phyloP scores from a whole-genome alignment of 768 basidiomycete genomes.

The Hebeloma cylindrosporum region DNA sequence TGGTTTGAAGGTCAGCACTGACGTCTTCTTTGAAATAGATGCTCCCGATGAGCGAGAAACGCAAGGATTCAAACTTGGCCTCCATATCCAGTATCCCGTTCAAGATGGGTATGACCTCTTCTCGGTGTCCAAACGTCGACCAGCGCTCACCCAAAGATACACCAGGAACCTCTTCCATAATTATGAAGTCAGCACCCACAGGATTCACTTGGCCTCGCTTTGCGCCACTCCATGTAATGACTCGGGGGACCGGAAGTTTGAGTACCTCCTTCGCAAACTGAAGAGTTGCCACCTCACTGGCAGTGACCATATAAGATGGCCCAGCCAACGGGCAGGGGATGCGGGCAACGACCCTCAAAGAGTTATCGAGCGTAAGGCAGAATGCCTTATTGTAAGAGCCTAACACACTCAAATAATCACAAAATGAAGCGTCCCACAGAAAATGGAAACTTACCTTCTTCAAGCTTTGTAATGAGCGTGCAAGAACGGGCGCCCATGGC shows the following conservation, averaged over 20 bases:
- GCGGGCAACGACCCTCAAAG: conserved; percentile 18
- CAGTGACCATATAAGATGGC: conserved; percentile 27
- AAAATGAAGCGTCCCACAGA: not conserved
- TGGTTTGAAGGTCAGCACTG: conserved; percentile 9
- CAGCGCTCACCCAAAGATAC: conserved; percentile 20
- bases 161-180: conserved; percentile 32
- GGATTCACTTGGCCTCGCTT: conserved; percentile 21
- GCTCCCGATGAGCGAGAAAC: conserved; percentile 35
- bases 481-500: conserved; percentile 13
- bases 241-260: conserved; percentile 27
- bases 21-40: conserved; percentile 36
- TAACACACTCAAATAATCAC: conserved; percentile 2
- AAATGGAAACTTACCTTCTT: conserved; percentile 15
- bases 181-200: conserved; percentile 34
- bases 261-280: conserved; percentile 28
- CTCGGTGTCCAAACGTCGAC: conserved; percentile 8
- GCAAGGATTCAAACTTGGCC: conserved; percentile 14
- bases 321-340: conserved; percentile 25
- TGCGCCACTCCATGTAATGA: conserved; percentile 29
- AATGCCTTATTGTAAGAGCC: conserved; percentile 23
- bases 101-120: conserved; percentile 15
- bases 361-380: conserved; percentile 17
- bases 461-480: conserved; percentile 14
- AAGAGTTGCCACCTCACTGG: conserved; percentile 39
- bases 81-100: conserved; percentile 22